Base-by-base conservation (phyloP, 768 basidiomycete species). In the Leccinum subgranulosum region DNA sequence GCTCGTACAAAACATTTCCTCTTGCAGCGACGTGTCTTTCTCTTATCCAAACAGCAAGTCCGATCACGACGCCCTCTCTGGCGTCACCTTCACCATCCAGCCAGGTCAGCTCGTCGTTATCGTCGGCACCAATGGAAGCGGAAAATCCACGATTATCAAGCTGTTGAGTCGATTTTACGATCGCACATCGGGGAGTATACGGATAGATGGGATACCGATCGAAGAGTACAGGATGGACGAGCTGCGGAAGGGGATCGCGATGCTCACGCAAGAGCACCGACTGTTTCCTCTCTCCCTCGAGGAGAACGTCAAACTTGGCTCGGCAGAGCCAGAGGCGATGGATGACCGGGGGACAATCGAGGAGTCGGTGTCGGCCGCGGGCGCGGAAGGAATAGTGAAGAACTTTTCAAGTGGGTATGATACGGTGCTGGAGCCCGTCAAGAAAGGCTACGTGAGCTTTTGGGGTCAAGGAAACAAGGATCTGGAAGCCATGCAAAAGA, bases 21-120 rank as follows among this genome's bases (percentile, higher is more conserved):
- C 8, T 34, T 11, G n/a, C 5, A 86, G 85, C 19, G 64, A 84
- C 51, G 76, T 86, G 0, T 71, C 72, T 0, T 86, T 86, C 57
- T 66, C 71, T 10, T 87, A 87, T 60, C 83, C 83, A 0, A 77
- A 74, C 21, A 71, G 70, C 51, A 60, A 64, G 17, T 57, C 66
- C 15, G 57, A 64, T 23, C 62, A 54, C 11, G 29, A 58, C 0
- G 72, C 69, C 23, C 57, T 74, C 56, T 52, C 61, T 49, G 21
- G 61, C n/a, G 64, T 73, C 3, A 68, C 67, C 4, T 73, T 75
- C 49, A 62, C 62, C 11, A 68, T 75, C 27, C 56, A 60, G 12
- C 66, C 68, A 6, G 74, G 74, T 5, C 69, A 70, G 19, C 60
- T 74, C 4, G 75, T 71, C 3, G 67, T 74, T 45, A 60, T 75